phyloP scores from a whole-genome alignment of 176 grass and related monocot genomes.

The Saccharum officinarum region DNA sequence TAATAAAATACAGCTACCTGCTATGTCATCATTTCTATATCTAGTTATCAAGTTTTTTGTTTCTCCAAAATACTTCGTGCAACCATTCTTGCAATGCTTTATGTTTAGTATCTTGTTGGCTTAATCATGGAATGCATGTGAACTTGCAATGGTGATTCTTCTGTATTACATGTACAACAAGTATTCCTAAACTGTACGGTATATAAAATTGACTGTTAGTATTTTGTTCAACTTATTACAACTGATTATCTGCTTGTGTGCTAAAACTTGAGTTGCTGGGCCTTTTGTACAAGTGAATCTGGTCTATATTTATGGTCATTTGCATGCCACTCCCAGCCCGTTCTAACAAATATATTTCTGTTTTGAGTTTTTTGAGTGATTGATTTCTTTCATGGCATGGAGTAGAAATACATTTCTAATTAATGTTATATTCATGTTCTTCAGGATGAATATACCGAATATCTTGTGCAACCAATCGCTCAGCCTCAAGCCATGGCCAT shows the following conservation, averaged over 20 bases:
- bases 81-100: too few relatives aligned
- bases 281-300: neutral
- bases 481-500: constrained; percentile 44
- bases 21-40: neutral
- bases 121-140: neutral
- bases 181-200: neutral
- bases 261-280: neutral
- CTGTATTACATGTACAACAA: neutral
- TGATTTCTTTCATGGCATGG: neutral
- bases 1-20: neutral
- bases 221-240: neutral
- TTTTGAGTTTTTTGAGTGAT: neutral
- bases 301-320: neutral
- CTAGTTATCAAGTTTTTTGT: neutral
- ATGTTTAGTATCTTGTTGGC: neutral
- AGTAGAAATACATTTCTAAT: neutral
- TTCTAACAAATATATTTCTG: neutral
- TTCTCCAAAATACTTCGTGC: neutral
- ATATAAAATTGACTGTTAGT: neutral
- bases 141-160: neutral
- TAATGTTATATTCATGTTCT: neutral
- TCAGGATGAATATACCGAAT: constrained; percentile 89
- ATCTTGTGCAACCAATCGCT: constrained; percentile 72
- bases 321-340: neutral
- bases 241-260: neutral